These are phyloP conservation scores for Auricularia auricula-judae DNA, from an alignment of 768 basidiomycete genomes.

Conservation along the genomic window DNA sequence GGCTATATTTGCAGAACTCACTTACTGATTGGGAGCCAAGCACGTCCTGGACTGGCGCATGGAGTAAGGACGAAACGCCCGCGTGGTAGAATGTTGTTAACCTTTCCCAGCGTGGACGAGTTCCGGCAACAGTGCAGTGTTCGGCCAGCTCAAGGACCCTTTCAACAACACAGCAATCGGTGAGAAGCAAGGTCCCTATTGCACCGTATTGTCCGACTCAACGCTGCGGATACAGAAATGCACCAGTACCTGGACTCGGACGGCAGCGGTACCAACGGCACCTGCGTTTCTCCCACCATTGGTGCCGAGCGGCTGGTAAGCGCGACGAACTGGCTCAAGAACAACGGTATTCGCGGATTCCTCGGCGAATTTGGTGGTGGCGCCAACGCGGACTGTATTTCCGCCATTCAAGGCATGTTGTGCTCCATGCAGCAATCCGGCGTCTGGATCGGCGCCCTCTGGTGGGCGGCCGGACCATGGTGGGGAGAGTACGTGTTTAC, in stretches of 20 bases:
- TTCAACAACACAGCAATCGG: slow-evolving; percentile 47
- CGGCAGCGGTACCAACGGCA: slow-evolving; percentile 36
- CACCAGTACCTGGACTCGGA: slow-evolving; percentile 63
- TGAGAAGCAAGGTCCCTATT: neutral
- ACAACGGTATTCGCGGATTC: slow-evolving; percentile 50
- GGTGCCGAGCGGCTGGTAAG: slow-evolving; percentile 43
- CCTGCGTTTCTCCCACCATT: slow-evolving; percentile 49
- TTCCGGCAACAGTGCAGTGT: slow-evolving; percentile 45
- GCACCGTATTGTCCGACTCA: neutral
- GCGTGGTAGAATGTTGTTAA: neutral
- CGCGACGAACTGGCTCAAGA: slow-evolving; percentile 52
- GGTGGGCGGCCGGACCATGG: slow-evolving; percentile 57
- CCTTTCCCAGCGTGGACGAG: slow-evolving; percentile 28
- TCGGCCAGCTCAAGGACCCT: slow-evolving; percentile 43
- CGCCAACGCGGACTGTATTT: slow-evolving; percentile 14
- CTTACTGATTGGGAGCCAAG: neutral
- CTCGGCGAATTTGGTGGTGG: slow-evolving; percentile 52
- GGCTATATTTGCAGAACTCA: slow-evolving; percentile 30
- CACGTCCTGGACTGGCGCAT: slow-evolving; percentile 7
- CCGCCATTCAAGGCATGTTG: slow-evolving; percentile 1
- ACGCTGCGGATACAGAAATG: slow-evolving; percentile 33
- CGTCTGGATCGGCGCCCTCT: slow-evolving; percentile 17
- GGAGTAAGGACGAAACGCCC: slow-evolving; percentile 8
- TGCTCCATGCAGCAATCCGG: neutral
- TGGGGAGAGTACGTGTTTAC: slow-evolving; percentile 9